Conservation (phyloP, 345 rosid genomes). For the Euphorbia pulcherrima region DNA sequence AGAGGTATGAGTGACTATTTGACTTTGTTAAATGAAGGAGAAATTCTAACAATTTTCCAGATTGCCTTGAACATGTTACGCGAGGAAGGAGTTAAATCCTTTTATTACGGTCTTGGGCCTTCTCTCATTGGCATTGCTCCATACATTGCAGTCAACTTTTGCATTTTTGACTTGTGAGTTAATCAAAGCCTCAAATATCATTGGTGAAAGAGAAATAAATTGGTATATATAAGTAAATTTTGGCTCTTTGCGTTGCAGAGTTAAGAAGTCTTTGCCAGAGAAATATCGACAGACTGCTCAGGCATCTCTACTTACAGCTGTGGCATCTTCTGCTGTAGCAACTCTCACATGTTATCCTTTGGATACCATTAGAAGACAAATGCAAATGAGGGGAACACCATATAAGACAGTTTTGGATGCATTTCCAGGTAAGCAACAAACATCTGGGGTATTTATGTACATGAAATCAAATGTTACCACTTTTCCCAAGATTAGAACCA, state of each 20-base stretch:
- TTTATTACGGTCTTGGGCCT: slow-evolving; percentile 91
- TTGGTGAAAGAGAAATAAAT: neutral
- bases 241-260: slow-evolving; percentile 42
- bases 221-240: neutral
- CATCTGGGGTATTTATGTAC: neutral
- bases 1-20: slow-evolving; percentile 47
- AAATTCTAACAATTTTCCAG: slow-evolving; percentile 37
- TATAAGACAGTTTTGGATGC: slow-evolving; percentile 87
- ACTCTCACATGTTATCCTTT: slow-evolving; percentile 92
- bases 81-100: slow-evolving; percentile 87
- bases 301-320: slow-evolving; percentile 76
- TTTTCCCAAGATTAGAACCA: neutral
- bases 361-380: slow-evolving; percentile 93
- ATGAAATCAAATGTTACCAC: neutral
- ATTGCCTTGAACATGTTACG: slow-evolving; percentile 85
- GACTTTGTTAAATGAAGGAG: slow-evolving; percentile 5
- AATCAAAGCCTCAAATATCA: slow-evolving; percentile 9
- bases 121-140: slow-evolving; percentile 93
- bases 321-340: slow-evolving; percentile 76
- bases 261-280: slow-evolving; percentile 89
- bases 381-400: slow-evolving; percentile 92
- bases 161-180: slow-evolving; percentile 90
- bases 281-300: slow-evolving; percentile 66
- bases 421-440: slow-evolving; percentile 48
- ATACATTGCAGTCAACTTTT: slow-evolving; percentile 92